Base-by-base conservation (phyloP, 2,329 filamentous ascomycete species). In the Sporothrix globosa region DNA sequence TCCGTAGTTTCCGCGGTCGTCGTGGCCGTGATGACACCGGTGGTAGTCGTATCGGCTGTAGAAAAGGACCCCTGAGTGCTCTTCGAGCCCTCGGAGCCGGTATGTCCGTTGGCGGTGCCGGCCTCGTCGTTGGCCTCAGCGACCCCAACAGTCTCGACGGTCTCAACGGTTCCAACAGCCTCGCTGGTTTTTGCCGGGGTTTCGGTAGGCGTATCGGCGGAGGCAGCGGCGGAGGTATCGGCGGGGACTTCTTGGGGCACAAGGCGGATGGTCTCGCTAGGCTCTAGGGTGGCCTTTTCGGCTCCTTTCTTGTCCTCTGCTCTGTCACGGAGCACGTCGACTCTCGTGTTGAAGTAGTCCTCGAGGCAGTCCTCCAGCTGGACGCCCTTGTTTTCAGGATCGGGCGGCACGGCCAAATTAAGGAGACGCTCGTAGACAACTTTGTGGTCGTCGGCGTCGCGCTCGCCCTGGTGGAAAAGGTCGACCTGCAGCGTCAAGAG, bases 401-500 rank as follows among this genome's bases (percentile, higher is more conserved):
- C 90, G 0, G 90, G 85, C 0, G 93, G 92, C n/a, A 99, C 92
- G 0, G 93, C 94, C 53, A 99, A 88, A 76, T 98, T 96, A 7
- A 99, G 84, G 27, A 97, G 82, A 68, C 96, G 86, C 80, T 99
- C 96, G 74, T 97, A 95, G 68, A 97, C 89, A 70, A 97, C 92
- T 78, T 96, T 97, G 82, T 98, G 95, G 76, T 99, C 96, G 74
- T 96, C 93, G 53, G 88, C 88, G 66, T 91, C 90, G 73, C 92
- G 91, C 76, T 92, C 93, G 17, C 95, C 96, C 30, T 93, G 92
- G 77, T 81, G 96, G 75, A 95, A 97, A 17, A 98, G 89, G 77
- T 98, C 94, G 83, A 97, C 95, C 78, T 97, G 96, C 50, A 98
- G 81, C 0, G 94, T 94, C 34, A 98, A 85, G 1, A 98, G 84